These are phyloP conservation scores for Coniophora puteana DNA, from an alignment of 1,284 basidiomycete genomes.

Conservation along the genomic window DNA sequence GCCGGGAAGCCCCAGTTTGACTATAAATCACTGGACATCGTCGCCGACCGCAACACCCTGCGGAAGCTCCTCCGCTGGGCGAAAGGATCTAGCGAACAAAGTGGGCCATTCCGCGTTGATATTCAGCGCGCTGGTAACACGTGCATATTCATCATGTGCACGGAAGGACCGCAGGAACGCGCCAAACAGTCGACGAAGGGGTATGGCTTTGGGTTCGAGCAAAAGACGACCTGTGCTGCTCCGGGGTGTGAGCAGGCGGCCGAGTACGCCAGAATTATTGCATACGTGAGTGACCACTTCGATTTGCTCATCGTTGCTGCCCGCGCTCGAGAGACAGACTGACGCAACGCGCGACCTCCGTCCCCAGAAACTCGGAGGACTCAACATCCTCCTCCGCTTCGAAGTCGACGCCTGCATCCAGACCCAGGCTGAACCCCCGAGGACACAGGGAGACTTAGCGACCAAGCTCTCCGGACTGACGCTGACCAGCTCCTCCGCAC, in stretches of 20 bases:
- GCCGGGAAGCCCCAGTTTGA: too few species aligned
- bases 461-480: conserved; percentile 24
- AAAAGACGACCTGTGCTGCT: conserved; percentile 22
- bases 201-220: conserved; percentile 30
- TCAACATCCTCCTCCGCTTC: conserved; percentile 30
- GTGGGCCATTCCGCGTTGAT: conserved; percentile 39
- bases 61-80: conserved; percentile 33
- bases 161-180: conserved; percentile 20
- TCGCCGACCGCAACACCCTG: conserved; percentile 33
- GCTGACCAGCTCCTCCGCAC: conserved; percentile 13
- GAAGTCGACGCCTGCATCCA: conserved; percentile 29
- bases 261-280: conserved; percentile 33
- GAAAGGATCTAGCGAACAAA: conserved; percentile 5
- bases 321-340: too few species aligned
- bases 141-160: conserved; percentile 28
- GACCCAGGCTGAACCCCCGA: conserved; percentile 7
- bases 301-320: too few species aligned
- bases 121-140: conserved; percentile 27
- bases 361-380: conserved; percentile 25
- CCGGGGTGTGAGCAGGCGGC: conserved; percentile 27
- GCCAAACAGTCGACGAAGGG: conserved; percentile 14
- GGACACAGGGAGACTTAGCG: conserved; percentile 20
- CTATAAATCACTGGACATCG: conserved; percentile 26
- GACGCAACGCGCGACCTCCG: too few species aligned
- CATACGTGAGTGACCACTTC: conserved; percentile 31